Conservation (phyloP, 164 flowering plant genomes). For the Amborella trichopoda region DNA sequence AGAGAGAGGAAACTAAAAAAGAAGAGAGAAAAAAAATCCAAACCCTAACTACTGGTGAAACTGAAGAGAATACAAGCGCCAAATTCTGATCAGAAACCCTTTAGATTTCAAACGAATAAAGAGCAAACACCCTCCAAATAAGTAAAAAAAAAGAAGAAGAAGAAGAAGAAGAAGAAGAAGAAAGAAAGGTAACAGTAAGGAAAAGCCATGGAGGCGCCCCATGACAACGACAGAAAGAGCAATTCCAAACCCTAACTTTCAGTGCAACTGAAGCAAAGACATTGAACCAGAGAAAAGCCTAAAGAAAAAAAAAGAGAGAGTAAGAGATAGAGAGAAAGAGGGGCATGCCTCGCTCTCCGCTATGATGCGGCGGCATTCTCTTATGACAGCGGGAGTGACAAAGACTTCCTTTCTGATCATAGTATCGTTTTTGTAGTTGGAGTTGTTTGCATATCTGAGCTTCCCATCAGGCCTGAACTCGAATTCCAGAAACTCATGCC, state of each 20-base stretch:
- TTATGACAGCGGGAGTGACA: conserved; percentile 76
- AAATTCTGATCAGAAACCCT: too few species aligned
- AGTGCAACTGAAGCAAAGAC: neutral
- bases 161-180: too few species aligned
- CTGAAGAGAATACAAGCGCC: too few species aligned
- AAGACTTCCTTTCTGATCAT: conserved; percentile 94
- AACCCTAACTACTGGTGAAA: too few species aligned
- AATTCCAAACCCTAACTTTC: neutral
- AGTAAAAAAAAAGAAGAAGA: too few species aligned
- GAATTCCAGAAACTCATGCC: conserved; percentile 92
- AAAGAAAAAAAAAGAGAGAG: neutral
- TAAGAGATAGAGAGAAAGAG: neutral
- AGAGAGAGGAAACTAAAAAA: too few species aligned
- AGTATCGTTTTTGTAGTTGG: conserved; percentile 96
- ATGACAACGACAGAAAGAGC: neutral
- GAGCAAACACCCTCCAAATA: too few species aligned
- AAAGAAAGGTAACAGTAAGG: too few species aligned
- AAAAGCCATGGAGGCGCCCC: too few species aligned
- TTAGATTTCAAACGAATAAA: too few species aligned
- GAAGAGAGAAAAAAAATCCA: too few species aligned
- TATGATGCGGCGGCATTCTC: conserved; percentile 83
- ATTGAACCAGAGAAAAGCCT: neutral
- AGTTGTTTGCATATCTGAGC: conserved; percentile 92
- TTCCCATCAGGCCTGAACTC: conserved; percentile 92
- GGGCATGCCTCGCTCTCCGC: conserved; percentile 69